Evolutionary conservation across 139 green algal genomes (phyloP).

Genomic region (Coelastrella sp.): DNA sequence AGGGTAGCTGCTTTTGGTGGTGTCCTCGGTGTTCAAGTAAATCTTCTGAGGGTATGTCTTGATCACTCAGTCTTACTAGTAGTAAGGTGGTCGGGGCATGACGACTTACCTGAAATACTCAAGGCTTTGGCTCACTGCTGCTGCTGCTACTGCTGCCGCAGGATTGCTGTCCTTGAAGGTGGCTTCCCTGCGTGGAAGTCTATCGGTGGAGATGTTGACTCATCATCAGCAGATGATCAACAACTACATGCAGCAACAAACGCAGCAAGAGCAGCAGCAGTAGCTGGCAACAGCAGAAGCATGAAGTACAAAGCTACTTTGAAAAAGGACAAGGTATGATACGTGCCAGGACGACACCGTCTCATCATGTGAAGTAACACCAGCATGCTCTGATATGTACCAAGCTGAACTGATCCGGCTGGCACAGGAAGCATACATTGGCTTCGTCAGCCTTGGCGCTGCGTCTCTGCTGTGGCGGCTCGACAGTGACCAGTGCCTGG

Average conservation of each 20-base stretch:
- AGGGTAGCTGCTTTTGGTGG: slow-evolving; percentile 85
- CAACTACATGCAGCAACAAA: slow-evolving; percentile 40
- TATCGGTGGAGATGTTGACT: slow-evolving; percentile 63
- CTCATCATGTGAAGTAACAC: no score
- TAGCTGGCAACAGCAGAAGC: slow-evolving; percentile 22
- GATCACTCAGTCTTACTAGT: no score
- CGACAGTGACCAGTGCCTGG: background rate
- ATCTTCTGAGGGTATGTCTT: no score
- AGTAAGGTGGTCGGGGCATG: no score
- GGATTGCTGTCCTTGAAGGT: slow-evolving; percentile 92
- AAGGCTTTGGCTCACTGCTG: no score
- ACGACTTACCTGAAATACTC: no score
- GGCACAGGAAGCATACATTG: no score
- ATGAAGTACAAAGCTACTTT: slow-evolving; percentile 14
- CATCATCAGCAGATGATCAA: background rate
- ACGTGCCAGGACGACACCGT: no score
- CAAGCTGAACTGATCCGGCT: no score
- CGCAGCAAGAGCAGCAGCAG: background rate
- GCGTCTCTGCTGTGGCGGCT: no score
- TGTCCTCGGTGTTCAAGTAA: slow-evolving; percentile 72
- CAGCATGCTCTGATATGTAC: no score
- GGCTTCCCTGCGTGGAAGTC: slow-evolving; percentile 88
- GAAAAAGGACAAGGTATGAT: slow-evolving; percentile 53
- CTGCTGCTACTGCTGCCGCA: background rate
- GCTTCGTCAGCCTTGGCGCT: no score